phyloP scores from a whole-genome alignment of 2,329 filamentous ascomycete species.

The Didymella keratinophila region DNA sequence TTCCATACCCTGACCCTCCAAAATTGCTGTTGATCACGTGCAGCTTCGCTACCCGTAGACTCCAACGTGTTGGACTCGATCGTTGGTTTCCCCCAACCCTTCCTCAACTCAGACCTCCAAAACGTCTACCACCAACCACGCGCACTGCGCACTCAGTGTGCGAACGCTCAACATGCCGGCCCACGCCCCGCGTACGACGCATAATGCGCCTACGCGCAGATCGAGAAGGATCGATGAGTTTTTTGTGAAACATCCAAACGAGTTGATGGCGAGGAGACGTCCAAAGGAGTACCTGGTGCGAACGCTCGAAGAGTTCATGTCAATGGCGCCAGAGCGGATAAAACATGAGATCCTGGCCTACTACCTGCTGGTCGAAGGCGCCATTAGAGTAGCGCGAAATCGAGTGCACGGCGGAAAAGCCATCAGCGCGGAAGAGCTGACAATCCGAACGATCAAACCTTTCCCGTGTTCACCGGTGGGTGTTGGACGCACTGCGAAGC shows the following conservation, averaged over 20 bases:
- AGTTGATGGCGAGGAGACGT: background rate
- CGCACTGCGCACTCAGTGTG: background rate
- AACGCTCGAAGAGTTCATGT: background rate
- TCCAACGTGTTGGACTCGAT: background rate
- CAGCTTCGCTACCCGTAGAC: background rate
- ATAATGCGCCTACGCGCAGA: background rate
- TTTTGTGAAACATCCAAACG: background rate
- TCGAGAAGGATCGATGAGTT: background rate
- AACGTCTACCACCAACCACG: background rate
- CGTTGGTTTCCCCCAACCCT: background rate
- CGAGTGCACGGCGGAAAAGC: background rate
- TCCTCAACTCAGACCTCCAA: background rate
- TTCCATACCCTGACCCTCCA: background rate
- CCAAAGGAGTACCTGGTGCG: background rate
- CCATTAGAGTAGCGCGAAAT: background rate
- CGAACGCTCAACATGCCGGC: background rate
- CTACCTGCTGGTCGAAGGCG: background rate
- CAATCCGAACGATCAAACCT: background rate
- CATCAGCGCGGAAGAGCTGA: background rate
- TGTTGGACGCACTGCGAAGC: background rate
- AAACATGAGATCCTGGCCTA: background rate
- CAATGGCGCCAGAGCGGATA: background rate
- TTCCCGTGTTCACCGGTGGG: background rate
- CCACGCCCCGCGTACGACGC: background rate
- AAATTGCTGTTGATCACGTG: background rate